phyloP scores from a whole-genome alignment of 805 yeast genomes.

The Candida parachauliodes region DNA sequence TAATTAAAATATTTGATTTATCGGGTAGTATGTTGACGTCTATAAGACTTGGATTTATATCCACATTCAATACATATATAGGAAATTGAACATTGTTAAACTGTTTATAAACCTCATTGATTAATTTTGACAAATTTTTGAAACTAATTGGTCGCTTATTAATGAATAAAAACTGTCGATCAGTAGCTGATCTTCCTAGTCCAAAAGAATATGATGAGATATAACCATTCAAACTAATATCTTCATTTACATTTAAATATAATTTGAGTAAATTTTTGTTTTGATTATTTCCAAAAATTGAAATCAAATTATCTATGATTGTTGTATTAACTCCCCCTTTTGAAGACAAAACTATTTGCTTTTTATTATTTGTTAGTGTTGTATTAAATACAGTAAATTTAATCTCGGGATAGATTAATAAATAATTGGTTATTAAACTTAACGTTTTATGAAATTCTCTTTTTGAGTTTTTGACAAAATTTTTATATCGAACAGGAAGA shows the following conservation, averaged over 20 bases:
- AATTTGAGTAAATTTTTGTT: slow-evolving; percentile 55
- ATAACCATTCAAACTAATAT: slow-evolving; percentile 49
- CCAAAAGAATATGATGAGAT: slow-evolving; percentile 81
- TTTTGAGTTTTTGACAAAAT: slow-evolving; percentile 61
- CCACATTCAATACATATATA: slow-evolving; percentile 58
- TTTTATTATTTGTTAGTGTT: slow-evolving; percentile 29
- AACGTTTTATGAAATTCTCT: slow-evolving; percentile 73
- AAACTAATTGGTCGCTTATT: slow-evolving; percentile 73
- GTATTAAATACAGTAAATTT: slow-evolving; percentile 61
- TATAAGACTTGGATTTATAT: slow-evolving; percentile 46
- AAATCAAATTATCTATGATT: slow-evolving; percentile 50
- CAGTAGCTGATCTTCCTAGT: slow-evolving; percentile 57
- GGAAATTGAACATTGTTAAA: slow-evolving; percentile 77
- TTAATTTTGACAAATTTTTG: slow-evolving; percentile 50
- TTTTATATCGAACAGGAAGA: slow-evolving; percentile 80
- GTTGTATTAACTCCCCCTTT: slow-evolving; percentile 46
- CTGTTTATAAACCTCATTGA: slow-evolving; percentile 70
- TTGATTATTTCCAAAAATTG: slow-evolving; percentile 69
- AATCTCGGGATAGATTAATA: slow-evolving; percentile 55
- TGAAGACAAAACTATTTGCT: slow-evolving; percentile 54
- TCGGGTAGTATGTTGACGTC: slow-evolving; percentile 94
- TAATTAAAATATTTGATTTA: slow-evolving; percentile 68
- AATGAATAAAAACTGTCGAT: slow-evolving; percentile 71
- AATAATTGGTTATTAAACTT: slow-evolving; percentile 59
- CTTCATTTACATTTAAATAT: slow-evolving; percentile 34